Evolutionary conservation across 1,284 basidiomycete species (phyloP), one percentile per base, ranked within the genome.

Genomic region (Boletus semigastroideus): DNA sequence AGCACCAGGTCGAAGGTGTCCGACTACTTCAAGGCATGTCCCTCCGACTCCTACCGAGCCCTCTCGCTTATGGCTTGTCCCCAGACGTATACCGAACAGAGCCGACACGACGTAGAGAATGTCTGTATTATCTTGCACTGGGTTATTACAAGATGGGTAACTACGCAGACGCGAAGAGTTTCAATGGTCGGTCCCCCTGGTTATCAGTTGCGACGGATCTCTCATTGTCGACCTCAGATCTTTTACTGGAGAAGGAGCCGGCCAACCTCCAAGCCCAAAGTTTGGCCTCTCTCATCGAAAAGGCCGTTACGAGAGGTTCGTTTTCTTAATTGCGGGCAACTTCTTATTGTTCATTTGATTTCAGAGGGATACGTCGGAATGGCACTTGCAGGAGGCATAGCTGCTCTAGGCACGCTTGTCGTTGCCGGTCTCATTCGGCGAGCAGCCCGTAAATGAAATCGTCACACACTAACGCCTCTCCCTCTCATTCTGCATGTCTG

Each of bases 141-240:
- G 97, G 97, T 0, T 89, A 99, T 72, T 98, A 94, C 74, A 99
- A 99, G 79, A 88, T 98, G 81, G 86, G 88, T 31, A 96, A 98
- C 71, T 98, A 90, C 68, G 90, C 91, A 36, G 93, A 98, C 68
- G 94, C 95, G 3, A 87, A 83, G 71, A 87, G 84, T 56, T 99
- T 98, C 72, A 98, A 98, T 69, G 86, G 94, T 97, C 48, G 56
- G 87, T 48, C 12, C 34, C 37, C 41, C 17, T 33, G 14, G 7
- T n/a, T 41, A 19, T 44, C 42, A 25, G 12, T 11, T n/a, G 41
- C 41, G 16, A 19, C n/a, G 9, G 20, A 46, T 12, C 27, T 17
- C 44, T 52, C 31, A 57, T 38, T 42, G 19, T 30, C 25, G 46
- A 54, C 38, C 16, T 27, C 62, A 98, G 95, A 84, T 40, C 75